Evolutionary conservation across 306 rosid species (phyloP), one percentile per base, ranked within the genome.

Genomic region (Prinsepia uniflora): DNA sequence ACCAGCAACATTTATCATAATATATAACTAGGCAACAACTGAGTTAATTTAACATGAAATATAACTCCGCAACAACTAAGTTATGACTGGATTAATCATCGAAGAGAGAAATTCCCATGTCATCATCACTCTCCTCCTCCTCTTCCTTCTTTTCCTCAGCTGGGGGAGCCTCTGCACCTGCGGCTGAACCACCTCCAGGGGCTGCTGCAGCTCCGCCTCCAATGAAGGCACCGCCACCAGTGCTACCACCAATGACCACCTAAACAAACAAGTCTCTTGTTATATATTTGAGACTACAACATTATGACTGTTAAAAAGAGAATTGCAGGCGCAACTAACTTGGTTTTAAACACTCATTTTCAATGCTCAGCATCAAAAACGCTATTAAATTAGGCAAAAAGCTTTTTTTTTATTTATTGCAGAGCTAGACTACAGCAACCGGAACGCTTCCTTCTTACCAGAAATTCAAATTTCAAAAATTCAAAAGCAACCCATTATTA

Each of bases 51-150:
- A n/a, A n/a, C n/a, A n/a, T n/a, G n/a, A n/a, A n/a, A n/a, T n/a
- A 41, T 5, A 15, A 74, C 68, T 65, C 24, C 6, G 70, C 1
- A 45, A 46, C 10, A 2, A 63, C 41, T 1, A 53, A 58, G 42
- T 58, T 52, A 40, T 58, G 55, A 46, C 59, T 71, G 48, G 68
- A 60, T 84, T 92, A 90, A 85, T 92, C 98, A 71, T n/a, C n/a
- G n/a, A 92, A 92, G 60, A 93, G 96, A 24, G 96, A 87, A 48
- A 93, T 65, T 56, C 98, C 96, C 86, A 93, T 18, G 36, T 93
- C 96, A 0, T 86, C 98, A 0, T 93, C 98, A 14, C 86, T 78
- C 68, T 86, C 98, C 30, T 93, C 98, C 78, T 77, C 72, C 68
- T 88, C 90, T 75, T 85, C 96, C 0, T 76, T 83, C 85, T 88